These are phyloP conservation scores for Cladobotryum mycophilum DNA, from an alignment of 2,329 filamentous ascomycete species.

Conservation along the genomic window DNA sequence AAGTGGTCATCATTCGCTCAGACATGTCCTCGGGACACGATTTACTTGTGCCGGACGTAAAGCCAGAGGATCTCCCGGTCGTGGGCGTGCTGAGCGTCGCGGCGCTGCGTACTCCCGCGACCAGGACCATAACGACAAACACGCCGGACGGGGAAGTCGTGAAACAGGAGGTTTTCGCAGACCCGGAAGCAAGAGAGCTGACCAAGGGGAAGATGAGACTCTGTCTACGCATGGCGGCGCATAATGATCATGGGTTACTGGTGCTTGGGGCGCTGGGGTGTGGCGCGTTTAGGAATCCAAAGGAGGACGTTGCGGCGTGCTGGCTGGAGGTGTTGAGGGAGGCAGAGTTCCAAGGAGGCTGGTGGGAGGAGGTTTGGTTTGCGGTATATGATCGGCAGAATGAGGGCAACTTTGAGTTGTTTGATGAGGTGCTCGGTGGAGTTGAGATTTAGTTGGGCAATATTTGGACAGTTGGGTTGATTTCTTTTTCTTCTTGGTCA, in stretches of 20 bases:
- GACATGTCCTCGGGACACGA: slow-evolving; percentile 40
- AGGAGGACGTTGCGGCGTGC: slow-evolving; percentile 53
- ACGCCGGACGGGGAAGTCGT: slow-evolving; percentile 16
- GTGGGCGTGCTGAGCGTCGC: slow-evolving; percentile 58
- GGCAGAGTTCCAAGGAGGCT: slow-evolving; percentile 54
- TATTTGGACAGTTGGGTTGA: not conserved
- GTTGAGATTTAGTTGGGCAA: slow-evolving; percentile 21
- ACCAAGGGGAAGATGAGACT: slow-evolving; percentile 60
- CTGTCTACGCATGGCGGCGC: slow-evolving; percentile 53
- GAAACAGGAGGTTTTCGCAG: slow-evolving; percentile 33
- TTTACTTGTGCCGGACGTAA: slow-evolving; percentile 30
- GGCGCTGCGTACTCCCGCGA: slow-evolving; percentile 40
- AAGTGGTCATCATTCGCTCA: slow-evolving; percentile 52
- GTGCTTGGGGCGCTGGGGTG: slow-evolving; percentile 66
- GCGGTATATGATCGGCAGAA: slow-evolving; percentile 46
- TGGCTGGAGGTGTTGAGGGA: slow-evolving; percentile 57
- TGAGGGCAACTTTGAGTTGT: slow-evolving; percentile 45
- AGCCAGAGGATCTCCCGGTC: slow-evolving; percentile 36
- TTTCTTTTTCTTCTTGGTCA: not conserved
- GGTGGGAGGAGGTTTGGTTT: slow-evolving; percentile 60
- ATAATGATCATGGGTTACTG: slow-evolving; percentile 48
- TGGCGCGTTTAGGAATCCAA: slow-evolving; percentile 59
- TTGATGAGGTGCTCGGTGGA: slow-evolving; percentile 38
- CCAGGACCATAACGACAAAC: slow-evolving; percentile 15
- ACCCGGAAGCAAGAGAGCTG: slow-evolving; percentile 39